These are phyloP conservation scores for Rhodotorula sp. DNA, from an alignment of 1,284 basidiomycete genomes.

Conservation along the genomic window DNA sequence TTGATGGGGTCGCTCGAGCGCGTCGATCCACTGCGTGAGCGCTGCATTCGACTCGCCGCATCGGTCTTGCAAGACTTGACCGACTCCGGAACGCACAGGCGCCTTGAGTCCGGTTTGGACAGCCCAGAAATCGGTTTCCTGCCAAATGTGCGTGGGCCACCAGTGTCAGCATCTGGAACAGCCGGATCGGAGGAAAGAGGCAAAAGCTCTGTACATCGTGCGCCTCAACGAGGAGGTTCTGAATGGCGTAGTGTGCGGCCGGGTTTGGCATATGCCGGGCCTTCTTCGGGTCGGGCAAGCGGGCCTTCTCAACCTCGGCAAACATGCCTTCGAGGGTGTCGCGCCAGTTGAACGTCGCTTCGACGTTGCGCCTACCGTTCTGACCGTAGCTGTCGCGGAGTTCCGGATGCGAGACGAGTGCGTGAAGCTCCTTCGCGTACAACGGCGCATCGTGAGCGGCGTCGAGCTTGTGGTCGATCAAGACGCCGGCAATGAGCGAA, in stretches of 20 bases:
- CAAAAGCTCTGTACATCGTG: constrained; percentile 3
- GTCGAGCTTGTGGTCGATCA: constrained; percentile 24
- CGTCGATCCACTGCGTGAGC: constrained; percentile 30
- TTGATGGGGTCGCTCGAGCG: constrained; percentile 13
- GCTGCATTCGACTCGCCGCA: constrained; percentile 29
- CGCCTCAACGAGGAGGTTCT: constrained; percentile 23
- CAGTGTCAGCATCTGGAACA: background rate
- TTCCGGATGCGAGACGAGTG: constrained; percentile 9
- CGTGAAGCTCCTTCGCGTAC: constrained; percentile 26
- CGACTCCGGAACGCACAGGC: constrained; percentile 20
- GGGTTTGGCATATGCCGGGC: constrained; percentile 24
- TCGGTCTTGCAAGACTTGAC: constrained; percentile 25
- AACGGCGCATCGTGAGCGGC: constrained; percentile 20
- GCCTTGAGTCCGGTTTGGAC: constrained; percentile 24
- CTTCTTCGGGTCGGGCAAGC: constrained; percentile 11
- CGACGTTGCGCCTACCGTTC: constrained; percentile 16
- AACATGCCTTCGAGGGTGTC: constrained; percentile 20
- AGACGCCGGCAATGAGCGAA: constrained; percentile 15
- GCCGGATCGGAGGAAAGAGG: background rate
- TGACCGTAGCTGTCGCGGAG: constrained; percentile 8
- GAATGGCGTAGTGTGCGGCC: constrained; percentile 30
- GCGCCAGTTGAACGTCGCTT: constrained; percentile 26
- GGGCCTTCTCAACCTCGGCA: constrained; percentile 17
- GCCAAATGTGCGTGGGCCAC: background rate
- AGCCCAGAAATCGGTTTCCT: constrained; percentile 29